phyloP scores from a whole-genome alignment of 2,329 filamentous ascomycete species.

The Aspergillus calidoustus region DNA sequence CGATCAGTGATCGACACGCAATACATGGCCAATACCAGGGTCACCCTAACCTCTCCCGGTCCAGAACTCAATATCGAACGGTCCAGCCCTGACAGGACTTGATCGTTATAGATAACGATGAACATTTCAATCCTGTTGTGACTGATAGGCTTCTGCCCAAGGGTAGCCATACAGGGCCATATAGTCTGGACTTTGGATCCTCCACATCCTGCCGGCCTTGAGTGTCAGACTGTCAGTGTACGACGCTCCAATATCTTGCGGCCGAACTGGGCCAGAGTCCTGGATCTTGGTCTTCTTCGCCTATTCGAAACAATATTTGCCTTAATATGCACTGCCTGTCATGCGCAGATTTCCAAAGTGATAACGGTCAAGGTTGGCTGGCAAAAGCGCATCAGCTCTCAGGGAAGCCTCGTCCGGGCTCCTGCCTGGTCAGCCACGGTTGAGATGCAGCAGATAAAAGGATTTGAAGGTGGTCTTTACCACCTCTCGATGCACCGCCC shows the following conservation, averaged over 20 bases:
- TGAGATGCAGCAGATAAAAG: too few relatives aligned
- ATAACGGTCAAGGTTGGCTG: too few relatives aligned
- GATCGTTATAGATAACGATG: background rate
- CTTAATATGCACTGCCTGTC: background rate
- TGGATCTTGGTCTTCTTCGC: background rate
- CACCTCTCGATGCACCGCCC: background rate
- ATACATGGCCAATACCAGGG: conserved; percentile 1
- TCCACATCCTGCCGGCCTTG: background rate
- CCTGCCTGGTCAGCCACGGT: too few relatives aligned
- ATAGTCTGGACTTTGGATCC: background rate
- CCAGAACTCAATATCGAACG: background rate
- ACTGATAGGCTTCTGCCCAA: background rate
- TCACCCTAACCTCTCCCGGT: background rate
- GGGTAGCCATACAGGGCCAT: background rate
- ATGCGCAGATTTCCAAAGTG: too few relatives aligned
- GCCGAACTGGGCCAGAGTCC: background rate
- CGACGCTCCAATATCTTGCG: background rate
- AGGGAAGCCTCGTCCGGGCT: too few relatives aligned
- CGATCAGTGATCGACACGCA: conserved; percentile 14
- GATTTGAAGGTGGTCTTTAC: too few relatives aligned
- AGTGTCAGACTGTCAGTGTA: background rate
- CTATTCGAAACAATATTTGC: background rate
- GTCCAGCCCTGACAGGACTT: background rate
- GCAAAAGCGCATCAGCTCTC: too few relatives aligned
- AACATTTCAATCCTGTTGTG: background rate